Evolutionary conservation across 441 rosid genomes (phyloP), one percentile per base, ranked within the genome.

Genomic region (Theobroma grandiflorum): DNA sequence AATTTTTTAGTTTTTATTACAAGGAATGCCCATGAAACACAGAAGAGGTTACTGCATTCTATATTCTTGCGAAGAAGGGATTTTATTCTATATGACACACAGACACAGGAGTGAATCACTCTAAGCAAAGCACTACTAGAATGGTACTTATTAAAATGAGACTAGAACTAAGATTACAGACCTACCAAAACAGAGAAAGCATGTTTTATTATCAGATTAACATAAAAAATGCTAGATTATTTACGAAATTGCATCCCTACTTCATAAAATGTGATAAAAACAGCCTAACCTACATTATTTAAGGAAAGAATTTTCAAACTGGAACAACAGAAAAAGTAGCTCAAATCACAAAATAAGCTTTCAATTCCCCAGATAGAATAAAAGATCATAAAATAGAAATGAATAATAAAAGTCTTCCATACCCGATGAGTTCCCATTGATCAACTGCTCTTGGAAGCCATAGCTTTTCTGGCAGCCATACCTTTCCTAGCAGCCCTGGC

Each of bases 401-500:
- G 5, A 40, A 65, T 5, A 45, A 22, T 20, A 31, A 68, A 83
- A 68, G 11, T 20, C 20, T 6, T 12, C 78, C 87, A 40, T 85
- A 88, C 92, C 82, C 20, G 78, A 68, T 37, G 64, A 62, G 50
- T 43, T 11, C 45, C 66, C 22, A 20, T 59, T 47, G 47, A 79
- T 93, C 90, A 96, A 76, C 84, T 83, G 75, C 79, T 64, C 83
- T 96, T 96, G 52, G 83, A 52, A 35, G 76, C 81, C 89, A 83
- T 6, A 66, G 71, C 81, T 76, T 85, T 92, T 84, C 96, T 87
- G 69, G 94, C 96, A 81, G 89, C 94, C 38, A 52, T 72, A 52
- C 31, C 10, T 72, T 83, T 91, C 84, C 97, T 86, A 61, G 94
- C 95, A 81, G 91, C 94, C 35, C 97, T 90, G 2, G 98, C 98